Evolutionary conservation across 352 stramenopile genomes (phyloP), one percentile per base, ranked within the genome.

Genomic region (Globisporangium nagaii): DNA sequence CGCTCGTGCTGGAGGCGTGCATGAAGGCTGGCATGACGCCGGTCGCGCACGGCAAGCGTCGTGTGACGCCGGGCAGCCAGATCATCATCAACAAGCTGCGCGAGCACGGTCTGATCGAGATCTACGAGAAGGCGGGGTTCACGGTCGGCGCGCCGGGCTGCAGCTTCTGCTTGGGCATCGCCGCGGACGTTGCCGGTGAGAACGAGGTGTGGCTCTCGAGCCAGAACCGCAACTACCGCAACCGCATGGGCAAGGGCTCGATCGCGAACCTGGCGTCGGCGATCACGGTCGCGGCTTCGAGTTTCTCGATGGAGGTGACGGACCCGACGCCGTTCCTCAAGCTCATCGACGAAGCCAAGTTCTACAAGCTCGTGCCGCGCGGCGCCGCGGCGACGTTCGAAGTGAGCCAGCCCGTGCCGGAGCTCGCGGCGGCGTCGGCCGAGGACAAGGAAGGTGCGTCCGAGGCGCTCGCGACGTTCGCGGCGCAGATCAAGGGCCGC

Each of bases 161-260:
- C 72, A 87, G 73, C 58, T 92, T 84, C 65, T 94, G 84, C 46
- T 62, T 94, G 1, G 84, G 77, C 30, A 92, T 94, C 27, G 84
- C 78, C 37, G 82, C 81, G n/a, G 84, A 92, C 47, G 81, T 94
- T 7, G 81, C 82, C 3, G 75, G 75, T 9, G 81, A 92, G 50
- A 83, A 87, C 49, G 82, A 94, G 40, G 84, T 94, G 47, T 92
- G 84, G 82, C 79, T 94, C 49, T 85, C 68, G 28, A 76, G 60
- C 41, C 81, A 92, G 73, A 94, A 94, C 68, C 81, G 84, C 22
- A 94, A 94, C 68, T 94, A 90, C 69, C 78, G 82, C 50, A 92
- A 92, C 74, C 84, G 84, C 44, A 94, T 94, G 84, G 84, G 84
- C 48, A 79, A 76, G 51, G 82, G 81, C 30, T 91, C 79, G 17